A percentile compares a stretch with the other conserved stretches of the same genome.
Conservation (phyloP, 805 yeast species). For the Scheffersomyces stipitis region DNA sequence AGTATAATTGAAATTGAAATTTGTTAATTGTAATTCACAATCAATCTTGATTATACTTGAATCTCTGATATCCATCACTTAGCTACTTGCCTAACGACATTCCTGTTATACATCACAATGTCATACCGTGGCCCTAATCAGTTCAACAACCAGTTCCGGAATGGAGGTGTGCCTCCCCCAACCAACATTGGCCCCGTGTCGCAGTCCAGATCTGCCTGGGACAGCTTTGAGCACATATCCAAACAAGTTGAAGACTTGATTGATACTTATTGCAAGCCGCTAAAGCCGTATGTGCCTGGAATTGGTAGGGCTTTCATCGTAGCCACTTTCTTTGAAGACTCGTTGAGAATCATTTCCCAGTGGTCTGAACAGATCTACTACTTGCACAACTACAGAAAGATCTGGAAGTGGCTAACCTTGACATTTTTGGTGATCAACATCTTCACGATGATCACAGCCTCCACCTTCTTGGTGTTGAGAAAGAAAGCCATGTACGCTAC, state of each 20-base stretch:
- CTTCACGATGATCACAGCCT: slow-evolving; percentile 67
- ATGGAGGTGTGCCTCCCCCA: slow-evolving; percentile 19
- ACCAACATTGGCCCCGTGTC: slow-evolving; percentile 32
- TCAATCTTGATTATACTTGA: too few species aligned
- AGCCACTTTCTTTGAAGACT: slow-evolving; percentile 90
- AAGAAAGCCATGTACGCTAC: slow-evolving; percentile 71
- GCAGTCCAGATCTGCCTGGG: slow-evolving; percentile 25
- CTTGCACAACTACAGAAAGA: slow-evolving; percentile 73
- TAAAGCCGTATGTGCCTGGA: slow-evolving; percentile 78
- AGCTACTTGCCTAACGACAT: too few species aligned
- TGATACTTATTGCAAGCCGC: slow-evolving; percentile 49
- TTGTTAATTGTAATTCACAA: too few species aligned
- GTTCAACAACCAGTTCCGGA: slow-evolving; percentile 38
- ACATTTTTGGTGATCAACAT: slow-evolving; percentile 66
- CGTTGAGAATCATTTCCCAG: slow-evolving; percentile 77
- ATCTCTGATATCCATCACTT: too few species aligned
- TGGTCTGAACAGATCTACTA: slow-evolving; percentile 91
- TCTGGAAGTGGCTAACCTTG: slow-evolving; percentile 76
- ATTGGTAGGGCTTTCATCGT: slow-evolving; percentile 89
- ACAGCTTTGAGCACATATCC: slow-evolving; percentile 50
- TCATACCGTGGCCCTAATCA: slow-evolving; percentile 47
- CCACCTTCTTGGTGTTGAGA: slow-evolving; percentile 68
- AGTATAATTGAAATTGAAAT: too few species aligned
- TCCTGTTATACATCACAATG: too few species aligned
- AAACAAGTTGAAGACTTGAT: slow-evolving; percentile 54